A percentile compares a stretch with the other conserved stretches of the same genome.
These are phyloP conservation scores for Cephalotrichum gorgonifer DNA, from an alignment of 2,329 filamentous ascomycete genomes.

Conservation along the genomic window DNA sequence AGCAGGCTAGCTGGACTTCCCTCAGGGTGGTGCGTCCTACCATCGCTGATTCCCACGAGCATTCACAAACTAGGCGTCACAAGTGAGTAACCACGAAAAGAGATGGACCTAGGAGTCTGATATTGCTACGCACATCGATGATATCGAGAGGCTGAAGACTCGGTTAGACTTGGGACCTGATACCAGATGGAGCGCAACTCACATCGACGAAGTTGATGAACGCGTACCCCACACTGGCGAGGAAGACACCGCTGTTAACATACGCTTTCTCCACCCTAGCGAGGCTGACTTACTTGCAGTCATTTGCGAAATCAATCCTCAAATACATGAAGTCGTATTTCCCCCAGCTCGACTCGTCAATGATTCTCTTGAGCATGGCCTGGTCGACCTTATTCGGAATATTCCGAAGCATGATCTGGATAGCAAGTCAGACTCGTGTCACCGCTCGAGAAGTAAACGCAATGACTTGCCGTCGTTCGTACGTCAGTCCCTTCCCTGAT, in stretches of 20 bases:
- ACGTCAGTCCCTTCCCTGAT: slow-evolving; percentile 60
- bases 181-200: slow-evolving; percentile 21
- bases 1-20: neutral
- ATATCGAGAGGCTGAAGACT: slow-evolving; percentile 56
- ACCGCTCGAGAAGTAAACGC: neutral
- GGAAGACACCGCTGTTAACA: neutral
- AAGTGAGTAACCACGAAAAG: slow-evolving; percentile 14
- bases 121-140: slow-evolving; percentile 43
- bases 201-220: slow-evolving; percentile 92
- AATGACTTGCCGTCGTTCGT: slow-evolving; percentile 55
- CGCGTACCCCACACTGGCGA: slow-evolving; percentile 76
- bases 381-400: slow-evolving; percentile 86
- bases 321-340: slow-evolving; percentile 94
- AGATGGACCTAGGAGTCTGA: neutral
- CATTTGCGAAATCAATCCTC: slow-evolving; percentile 76
- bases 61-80: slow-evolving; percentile 52
- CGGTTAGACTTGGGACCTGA: neutral
- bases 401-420: slow-evolving; percentile 87
- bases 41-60: slow-evolving; percentile 62
- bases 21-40: slow-evolving; percentile 25
- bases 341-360: slow-evolving; percentile 70
- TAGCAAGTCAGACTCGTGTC: neutral
- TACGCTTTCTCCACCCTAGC: slow-evolving; percentile 12
- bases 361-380: slow-evolving; percentile 63
- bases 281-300: slow-evolving; percentile 59